Conservation (phyloP, 2,329 filamentous ascomycete species). For the Emergomyces africanus region DNA sequence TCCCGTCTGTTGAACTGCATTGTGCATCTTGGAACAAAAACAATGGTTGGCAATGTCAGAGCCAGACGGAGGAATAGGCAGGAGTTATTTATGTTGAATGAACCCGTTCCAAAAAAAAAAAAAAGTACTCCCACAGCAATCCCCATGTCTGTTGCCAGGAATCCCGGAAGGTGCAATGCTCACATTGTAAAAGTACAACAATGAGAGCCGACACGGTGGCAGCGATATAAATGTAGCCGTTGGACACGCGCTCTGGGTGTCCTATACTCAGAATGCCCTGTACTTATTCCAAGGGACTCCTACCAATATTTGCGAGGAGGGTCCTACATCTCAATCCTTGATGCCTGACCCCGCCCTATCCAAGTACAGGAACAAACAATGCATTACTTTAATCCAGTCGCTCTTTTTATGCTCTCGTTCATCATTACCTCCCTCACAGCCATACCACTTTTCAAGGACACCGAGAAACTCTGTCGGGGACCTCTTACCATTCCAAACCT, state of each 20-base stretch:
- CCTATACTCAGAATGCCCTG: not conserved
- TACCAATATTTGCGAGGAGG: not conserved
- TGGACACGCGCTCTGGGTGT: too few species aligned
- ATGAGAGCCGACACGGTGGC: not conserved
- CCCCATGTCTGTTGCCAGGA: not conserved
- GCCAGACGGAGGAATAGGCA: not conserved
- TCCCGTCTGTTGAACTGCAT: too few species aligned
- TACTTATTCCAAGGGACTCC: not conserved
- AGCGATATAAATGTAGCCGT: not conserved
- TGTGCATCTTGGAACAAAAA: not conserved
- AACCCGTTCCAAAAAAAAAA: not conserved
- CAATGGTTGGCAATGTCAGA: not conserved
- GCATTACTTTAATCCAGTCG: conserved; percentile 6
- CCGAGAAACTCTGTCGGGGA: conserved; percentile 2
- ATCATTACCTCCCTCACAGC: conserved; percentile 2
- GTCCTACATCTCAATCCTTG: not conserved
- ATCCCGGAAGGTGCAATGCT: not conserved
- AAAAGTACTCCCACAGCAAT: not conserved
- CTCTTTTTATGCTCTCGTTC: conserved; percentile 6
- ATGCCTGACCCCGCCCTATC: not conserved
- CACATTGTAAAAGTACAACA: not conserved
- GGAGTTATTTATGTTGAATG: not conserved
- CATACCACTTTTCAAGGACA: not conserved
- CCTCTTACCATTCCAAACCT: conserved; percentile 1
- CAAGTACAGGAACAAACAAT: not conserved